These are phyloP conservation scores for Coprinopsis strossmayeri DNA, from an alignment of 768 basidiomycete genomes.

Conservation along the genomic window DNA sequence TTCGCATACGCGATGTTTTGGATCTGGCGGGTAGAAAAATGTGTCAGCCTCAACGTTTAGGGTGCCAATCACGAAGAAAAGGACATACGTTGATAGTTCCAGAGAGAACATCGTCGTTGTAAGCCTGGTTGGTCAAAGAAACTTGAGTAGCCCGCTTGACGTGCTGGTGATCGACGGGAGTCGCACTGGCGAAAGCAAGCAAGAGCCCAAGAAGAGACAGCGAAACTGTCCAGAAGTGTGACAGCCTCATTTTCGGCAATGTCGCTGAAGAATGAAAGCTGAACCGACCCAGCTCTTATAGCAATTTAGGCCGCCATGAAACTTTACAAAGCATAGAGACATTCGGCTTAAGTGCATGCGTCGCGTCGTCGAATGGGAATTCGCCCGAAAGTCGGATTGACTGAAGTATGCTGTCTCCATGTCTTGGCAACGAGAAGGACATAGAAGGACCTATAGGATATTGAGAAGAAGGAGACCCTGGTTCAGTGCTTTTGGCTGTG, in stretches of 20 bases:
- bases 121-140: neutral
- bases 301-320: neutral
- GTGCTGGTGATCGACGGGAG: neutral
- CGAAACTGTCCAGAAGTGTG: neutral
- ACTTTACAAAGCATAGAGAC: neutral
- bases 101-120: conserved; percentile 1
- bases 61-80: neutral
- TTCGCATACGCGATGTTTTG: conserved; percentile 10
- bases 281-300: neutral
- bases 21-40: neutral
- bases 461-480: too few species aligned
- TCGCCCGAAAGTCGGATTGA: neutral
- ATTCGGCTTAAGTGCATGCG: neutral
- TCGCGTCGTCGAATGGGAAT: neutral
- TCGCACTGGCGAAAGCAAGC: neutral
- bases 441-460: too few species aligned
- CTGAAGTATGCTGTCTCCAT: neutral
- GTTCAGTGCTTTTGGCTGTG: too few species aligned
- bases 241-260: neutral
- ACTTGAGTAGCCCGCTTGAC: conserved; percentile 1
- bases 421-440: too few species aligned
- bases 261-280: neutral
- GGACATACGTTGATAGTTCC: conserved; percentile 1
- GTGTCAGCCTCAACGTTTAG: neutral
- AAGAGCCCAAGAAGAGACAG: neutral